phyloP scores from a whole-genome alignment of 345 rosid species.

The Zanthoxylum bungeanum region DNA sequence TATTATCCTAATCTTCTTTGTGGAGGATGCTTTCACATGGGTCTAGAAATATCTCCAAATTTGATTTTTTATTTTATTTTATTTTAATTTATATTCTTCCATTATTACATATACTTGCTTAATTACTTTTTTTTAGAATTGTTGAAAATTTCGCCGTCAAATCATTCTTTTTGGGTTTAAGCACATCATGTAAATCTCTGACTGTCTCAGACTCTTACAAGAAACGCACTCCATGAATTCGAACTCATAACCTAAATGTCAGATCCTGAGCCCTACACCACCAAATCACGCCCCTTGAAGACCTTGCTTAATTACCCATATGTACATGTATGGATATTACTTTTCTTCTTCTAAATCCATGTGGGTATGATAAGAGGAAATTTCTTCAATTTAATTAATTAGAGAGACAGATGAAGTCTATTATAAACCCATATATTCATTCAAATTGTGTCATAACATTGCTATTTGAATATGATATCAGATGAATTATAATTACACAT shows the following conservation, averaged over 20 bases:
- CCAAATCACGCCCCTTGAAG: too few species aligned
- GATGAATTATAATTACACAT: neutral
- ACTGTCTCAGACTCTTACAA: too few species aligned
- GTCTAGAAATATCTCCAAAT: neutral
- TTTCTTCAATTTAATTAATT: too few species aligned
- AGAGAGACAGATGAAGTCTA: neutral
- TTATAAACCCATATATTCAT: neutral
- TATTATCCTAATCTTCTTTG: constrained; percentile 17
- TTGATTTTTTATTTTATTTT: neutral
- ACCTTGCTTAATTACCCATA: neutral
- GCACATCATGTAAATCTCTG: too few species aligned
- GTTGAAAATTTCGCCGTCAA: too few species aligned
- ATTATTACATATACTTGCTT: constrained; percentile 6
- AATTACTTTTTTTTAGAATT: too few species aligned
- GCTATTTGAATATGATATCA: neutral
- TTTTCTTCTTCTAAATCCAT: too few species aligned
- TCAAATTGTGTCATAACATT: neutral
- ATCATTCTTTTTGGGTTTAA: too few species aligned
- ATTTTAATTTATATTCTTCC: neutral
- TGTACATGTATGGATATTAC: neutral
- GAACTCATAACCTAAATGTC: too few species aligned
- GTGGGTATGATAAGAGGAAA: too few species aligned
- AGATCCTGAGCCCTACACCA: too few species aligned
- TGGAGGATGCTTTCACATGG: constrained; percentile 27
- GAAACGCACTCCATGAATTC: too few species aligned